phyloP scores from a whole-genome alignment of 805 yeast genomes.

The Candida namnaoensis region DNA sequence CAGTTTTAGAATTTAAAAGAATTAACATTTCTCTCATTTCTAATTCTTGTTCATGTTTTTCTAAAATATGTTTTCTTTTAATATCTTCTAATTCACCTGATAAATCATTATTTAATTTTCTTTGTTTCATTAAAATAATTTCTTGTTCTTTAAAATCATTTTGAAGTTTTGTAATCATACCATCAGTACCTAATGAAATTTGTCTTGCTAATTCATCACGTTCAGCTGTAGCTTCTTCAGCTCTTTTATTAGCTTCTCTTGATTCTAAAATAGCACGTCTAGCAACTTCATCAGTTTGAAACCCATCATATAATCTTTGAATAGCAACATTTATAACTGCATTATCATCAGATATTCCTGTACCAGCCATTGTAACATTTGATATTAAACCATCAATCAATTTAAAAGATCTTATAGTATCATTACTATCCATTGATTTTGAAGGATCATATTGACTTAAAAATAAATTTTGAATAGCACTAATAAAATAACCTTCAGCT shows the following conservation, averaged over 20 bases:
- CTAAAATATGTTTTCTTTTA: constrained; percentile 44
- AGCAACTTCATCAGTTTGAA: constrained; percentile 84
- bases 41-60: constrained; percentile 67
- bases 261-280: constrained; percentile 57
- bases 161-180: constrained; percentile 50
- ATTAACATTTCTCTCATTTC: constrained; percentile 70
- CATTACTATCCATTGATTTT: constrained; percentile 36
- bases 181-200: constrained; percentile 69
- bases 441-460: constrained; percentile 25
- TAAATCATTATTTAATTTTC: constrained; percentile 54
- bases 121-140: constrained; percentile 44
- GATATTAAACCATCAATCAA: constrained; percentile 59
- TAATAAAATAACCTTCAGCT: constrained; percentile 39
- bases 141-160: constrained; percentile 59
- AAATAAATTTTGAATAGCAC: constrained; percentile 47
- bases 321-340: constrained; percentile 72
- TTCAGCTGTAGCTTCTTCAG: constrained; percentile 51
- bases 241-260: constrained; percentile 39
- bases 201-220: constrained; percentile 56
- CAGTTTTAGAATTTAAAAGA: constrained; percentile 33
- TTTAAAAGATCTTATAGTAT: constrained; percentile 44
- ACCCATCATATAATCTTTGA: constrained; percentile 57
- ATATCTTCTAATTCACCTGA: constrained; percentile 54
- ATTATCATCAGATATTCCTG: constrained; percentile 34
- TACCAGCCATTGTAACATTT: constrained; percentile 45